Percentiles rank a stretch among this genome's conserved stretches.
These are phyloP conservation scores for Wallacemonas rigidus DNA, from an alignment of 208 protist genomes.

Conservation along the genomic window DNA sequence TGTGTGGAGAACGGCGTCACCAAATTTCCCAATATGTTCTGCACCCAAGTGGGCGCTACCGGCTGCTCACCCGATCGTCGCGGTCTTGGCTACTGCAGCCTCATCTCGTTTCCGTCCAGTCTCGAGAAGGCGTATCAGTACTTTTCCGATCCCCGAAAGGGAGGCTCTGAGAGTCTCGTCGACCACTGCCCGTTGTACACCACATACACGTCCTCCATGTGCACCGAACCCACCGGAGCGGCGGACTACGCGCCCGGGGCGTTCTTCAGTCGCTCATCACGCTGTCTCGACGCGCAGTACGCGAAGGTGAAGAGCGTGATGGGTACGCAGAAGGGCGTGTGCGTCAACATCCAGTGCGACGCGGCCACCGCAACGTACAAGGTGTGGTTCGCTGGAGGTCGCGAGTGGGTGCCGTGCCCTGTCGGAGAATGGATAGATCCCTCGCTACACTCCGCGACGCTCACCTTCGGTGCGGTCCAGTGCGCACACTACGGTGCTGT, in stretches of 20 bases:
- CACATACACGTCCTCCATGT: neutral
- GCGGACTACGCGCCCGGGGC: neutral
- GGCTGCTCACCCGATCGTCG: slow-evolving; percentile 31
- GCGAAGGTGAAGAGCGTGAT: slow-evolving; percentile 10
- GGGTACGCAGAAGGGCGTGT: slow-evolving; percentile 7
- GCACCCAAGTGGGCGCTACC: neutral
- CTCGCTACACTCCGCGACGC: neutral
- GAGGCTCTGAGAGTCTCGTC: neutral
- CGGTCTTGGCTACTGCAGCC: slow-evolving; percentile 24
- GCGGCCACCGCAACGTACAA: slow-evolving; percentile 2
- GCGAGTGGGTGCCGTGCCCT: slow-evolving; percentile 11
- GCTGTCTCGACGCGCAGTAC: slow-evolving; percentile 18
- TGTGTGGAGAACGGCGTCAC: slow-evolving; percentile 26
- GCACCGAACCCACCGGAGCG: slow-evolving; percentile 5
- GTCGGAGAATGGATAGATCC: slow-evolving; percentile 7
- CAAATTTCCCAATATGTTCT: slow-evolving; percentile 36
- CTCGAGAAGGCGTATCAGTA: slow-evolving; percentile 12
- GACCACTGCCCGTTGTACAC: slow-evolving; percentile 17
- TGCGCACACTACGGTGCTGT: slow-evolving; percentile 3
- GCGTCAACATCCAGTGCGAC: slow-evolving; percentile 16
- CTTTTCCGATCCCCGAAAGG: slow-evolving; percentile 3
- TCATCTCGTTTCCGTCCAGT: neutral
- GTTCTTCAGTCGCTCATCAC: slow-evolving; percentile 5
- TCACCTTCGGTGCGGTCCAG: slow-evolving; percentile 17
- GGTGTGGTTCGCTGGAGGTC: slow-evolving; percentile 11